Evolutionary conservation across 208 protist species (phyloP), one percentile per base, ranked within the genome.

Genomic region (Leishmania amazonensis): DNA sequence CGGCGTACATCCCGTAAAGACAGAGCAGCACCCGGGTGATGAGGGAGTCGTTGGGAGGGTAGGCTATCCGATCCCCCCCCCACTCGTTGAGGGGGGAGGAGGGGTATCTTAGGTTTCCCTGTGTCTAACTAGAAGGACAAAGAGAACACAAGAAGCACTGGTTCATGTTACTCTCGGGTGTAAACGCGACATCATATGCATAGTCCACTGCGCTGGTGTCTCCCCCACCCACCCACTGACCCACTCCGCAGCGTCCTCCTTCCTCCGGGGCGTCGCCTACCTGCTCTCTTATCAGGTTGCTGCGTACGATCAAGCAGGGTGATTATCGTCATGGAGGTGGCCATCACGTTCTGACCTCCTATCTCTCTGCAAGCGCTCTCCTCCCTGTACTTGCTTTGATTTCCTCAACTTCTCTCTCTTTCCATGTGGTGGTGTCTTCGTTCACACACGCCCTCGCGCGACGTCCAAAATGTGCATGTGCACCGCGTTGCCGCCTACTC

Each of bases 351-450:
- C 40, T 53, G 24, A 1, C 24, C 68, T 11, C 68, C 28, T 28
- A 24, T 47, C 21, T 47, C 65, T 42, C 21, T 72, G 49, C 40
- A 19, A 40, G 40, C 9, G 40, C 67, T 35, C 67, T 47, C 24
- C 40, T 17, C 67, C 13, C 67, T 40, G 38, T 38, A 65, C 24
- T 51, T 58, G 28, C 80, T 74, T 54, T 53, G 57, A 24, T 73
- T 31, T 45, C 72, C 49, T 64, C 42, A 45, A 21, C 60, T 62
- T 76, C 65, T 49, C 78, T 83, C 78, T 21, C 54, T 57, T 72
- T 67, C 13, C 60, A 6, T 62, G 28, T 62, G 57, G 19, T 49
- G n/a, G 3, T 31, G n/a, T 74, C 51, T 42, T 58, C 11, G 15
- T 15, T 35, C 62, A 17, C 31, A 40, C 62, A 68, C 62, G 31